Evolutionary conservation across 805 yeast species (phyloP).

Genomic region (Blastobotrys robertii): DNA sequence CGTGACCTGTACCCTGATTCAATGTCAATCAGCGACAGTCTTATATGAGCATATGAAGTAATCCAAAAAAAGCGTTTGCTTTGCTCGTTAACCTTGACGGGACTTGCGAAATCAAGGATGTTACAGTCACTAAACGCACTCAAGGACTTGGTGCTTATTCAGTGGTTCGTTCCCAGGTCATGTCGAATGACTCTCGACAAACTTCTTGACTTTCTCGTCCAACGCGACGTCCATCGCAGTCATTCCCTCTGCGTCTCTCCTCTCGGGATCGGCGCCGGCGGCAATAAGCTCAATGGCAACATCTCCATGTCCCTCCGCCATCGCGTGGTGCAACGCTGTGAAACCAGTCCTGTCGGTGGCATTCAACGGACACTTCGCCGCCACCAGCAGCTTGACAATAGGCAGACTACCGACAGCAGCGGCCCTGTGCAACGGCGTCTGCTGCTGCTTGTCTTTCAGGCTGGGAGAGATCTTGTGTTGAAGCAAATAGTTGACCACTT

Average conservation of each 20-base stretch:
- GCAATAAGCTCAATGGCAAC: constrained; percentile 51
- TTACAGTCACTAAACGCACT: no score
- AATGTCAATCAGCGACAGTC: no score
- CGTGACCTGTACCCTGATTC: no score
- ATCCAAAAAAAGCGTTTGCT: no score
- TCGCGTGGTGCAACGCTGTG: constrained; percentile 84
- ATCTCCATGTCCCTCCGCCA: constrained; percentile 83
- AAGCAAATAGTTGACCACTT: constrained; percentile 45
- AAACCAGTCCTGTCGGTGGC: constrained; percentile 63
- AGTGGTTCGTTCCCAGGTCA: no score
- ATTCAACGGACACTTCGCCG: constrained; percentile 54
- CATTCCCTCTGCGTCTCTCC: constrained; percentile 41
- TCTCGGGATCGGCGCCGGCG: constrained; percentile 54
- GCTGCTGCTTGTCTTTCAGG: constrained; percentile 55
- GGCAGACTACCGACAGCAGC: constrained; percentile 62
- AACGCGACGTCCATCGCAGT: constrained; percentile 46
- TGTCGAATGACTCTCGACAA: constrained; percentile 8
- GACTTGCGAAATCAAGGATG: no score
- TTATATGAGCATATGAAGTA: no score
- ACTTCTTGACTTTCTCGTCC: constrained; percentile 38
- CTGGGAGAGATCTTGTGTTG: constrained; percentile 52
- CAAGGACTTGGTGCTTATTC: no score
- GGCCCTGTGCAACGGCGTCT: constrained; percentile 71
- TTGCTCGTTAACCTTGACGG: no score
- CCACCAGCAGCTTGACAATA: constrained; percentile 44